Evolutionary conservation across 768 basidiomycete genomes (phyloP).

Genomic region (Auriscalpium orientale): DNA sequence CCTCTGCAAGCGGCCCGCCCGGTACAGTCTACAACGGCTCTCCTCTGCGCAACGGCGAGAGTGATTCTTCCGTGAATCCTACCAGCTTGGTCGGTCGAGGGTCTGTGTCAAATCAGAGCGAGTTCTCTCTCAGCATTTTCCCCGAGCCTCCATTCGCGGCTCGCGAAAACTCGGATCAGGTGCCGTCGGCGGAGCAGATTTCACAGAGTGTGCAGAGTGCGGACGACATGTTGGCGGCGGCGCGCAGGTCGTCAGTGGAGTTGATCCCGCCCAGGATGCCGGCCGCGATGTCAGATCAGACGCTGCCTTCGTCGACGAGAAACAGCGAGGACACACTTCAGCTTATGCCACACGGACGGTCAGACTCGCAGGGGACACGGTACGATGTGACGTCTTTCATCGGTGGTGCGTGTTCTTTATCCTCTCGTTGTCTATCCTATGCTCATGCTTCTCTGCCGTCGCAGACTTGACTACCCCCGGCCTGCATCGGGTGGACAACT

Average conservation of each 20-base stretch:
- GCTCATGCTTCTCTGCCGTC: not conserved
- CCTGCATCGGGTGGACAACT: slow-evolving; percentile 7
- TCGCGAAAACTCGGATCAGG: too few species aligned
- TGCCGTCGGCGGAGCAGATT: not conserved
- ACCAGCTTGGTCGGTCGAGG: not conserved
- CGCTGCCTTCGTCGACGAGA: slow-evolving; percentile 12
- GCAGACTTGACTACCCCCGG: slow-evolving; percentile 29
- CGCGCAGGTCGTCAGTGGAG: not conserved
- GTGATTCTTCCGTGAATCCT: not conserved
- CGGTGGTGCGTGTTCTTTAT: slow-evolving; percentile 28
- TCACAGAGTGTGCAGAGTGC: too few species aligned
- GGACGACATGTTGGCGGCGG: not conserved
- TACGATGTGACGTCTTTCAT: slow-evolving; percentile 77
- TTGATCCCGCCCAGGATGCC: slow-evolving; percentile 19
- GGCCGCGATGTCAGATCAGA: slow-evolving; percentile 17
- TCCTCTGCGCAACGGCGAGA: not conserved
- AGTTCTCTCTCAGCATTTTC: slow-evolving; percentile 69
- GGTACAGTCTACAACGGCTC: too few species aligned
- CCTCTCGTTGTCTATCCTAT: not conserved
- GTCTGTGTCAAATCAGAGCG: slow-evolving; percentile 25
- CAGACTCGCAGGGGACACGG: slow-evolving; percentile 42
- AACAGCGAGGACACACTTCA: not conserved
- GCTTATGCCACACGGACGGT: slow-evolving; percentile 10
- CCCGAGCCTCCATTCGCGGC: slow-evolving; percentile 47
- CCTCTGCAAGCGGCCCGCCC: not conserved